These are phyloP conservation scores for Conringia planisiliqua DNA, from an alignment of 345 rosid species.

Conservation along the genomic window DNA sequence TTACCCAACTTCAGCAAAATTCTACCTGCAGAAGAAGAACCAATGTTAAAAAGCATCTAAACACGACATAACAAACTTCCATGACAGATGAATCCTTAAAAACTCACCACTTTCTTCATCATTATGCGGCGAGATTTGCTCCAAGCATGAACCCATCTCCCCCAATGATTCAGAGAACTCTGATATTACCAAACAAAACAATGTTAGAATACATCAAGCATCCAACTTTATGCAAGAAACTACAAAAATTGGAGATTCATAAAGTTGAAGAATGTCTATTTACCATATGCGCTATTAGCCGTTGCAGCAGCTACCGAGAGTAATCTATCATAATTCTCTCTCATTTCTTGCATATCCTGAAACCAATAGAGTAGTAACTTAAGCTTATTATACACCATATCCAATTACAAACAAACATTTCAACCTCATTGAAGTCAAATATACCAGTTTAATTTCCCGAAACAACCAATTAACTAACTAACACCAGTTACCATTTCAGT, in stretches of 20 bases:
- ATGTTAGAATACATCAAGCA: not conserved
- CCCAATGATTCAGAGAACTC: slow-evolving; percentile 94
- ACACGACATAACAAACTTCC: not conserved
- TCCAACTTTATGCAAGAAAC: not conserved
- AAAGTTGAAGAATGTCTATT: not conserved
- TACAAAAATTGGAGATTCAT: not conserved
- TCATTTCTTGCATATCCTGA: slow-evolving; percentile 91
- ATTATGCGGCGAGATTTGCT: slow-evolving; percentile 67
- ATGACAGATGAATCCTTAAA: not conserved
- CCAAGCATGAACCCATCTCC: slow-evolving; percentile 93
- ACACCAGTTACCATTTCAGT: not conserved
- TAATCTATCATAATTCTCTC: slow-evolving; percentile 83
- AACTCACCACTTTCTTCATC: slow-evolving; percentile 75
- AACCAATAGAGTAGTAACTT: not conserved
- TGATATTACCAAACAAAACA: slow-evolving; percentile 32
- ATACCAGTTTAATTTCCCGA: not conserved
- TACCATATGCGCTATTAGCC: slow-evolving; percentile 95
- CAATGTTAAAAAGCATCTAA: slow-evolving; percentile 11
- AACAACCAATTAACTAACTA: slow-evolving; percentile 1
- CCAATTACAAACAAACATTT: not conserved
- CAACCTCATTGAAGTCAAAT: not conserved
- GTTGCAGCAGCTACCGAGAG: slow-evolving; percentile 89
- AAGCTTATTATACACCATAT: not conserved
- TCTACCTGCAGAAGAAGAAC: slow-evolving; percentile 48
- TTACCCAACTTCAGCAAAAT: slow-evolving; percentile 66